Base-by-base conservation (phyloP, 257 asterid genomes). In the Phtheirospermum japonicum region DNA sequence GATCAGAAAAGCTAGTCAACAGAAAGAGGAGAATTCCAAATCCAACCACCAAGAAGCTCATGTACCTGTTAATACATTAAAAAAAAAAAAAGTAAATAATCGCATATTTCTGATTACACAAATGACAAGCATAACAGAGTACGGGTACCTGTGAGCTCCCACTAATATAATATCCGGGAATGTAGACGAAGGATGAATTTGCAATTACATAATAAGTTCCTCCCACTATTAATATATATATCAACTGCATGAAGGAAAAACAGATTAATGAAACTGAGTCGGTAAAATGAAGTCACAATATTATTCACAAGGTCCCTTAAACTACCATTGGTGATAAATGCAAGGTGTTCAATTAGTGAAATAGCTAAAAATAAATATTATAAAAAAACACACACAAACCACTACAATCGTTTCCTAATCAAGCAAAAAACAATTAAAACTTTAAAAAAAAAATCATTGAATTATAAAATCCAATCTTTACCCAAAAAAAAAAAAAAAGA, bases 1-100 rank as follows among this genome's bases (percentile, higher is more conserved):
- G 96, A 76, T 92, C 96, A 72, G 97, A 92, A 82, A 92, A 92
- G 82, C 99, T 92, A 77, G 97, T 82, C 79, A 89, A 75, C 53
- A 85, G 86, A 80, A 92, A 92, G 69, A 92, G 89, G 65, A 89
- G 61, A 75, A 89, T 69, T 69, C 97, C 97, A 69, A 85, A 85
- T 68, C 88, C 94, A 72, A 89, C 94, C 60, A 91, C 99, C 90
- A 87, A 71, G 72, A 85, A 76, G 91, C 99, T 89, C 53, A 70
- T 72, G 80, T 87, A 87, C 88, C 97, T 92, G 89, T 57, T 14
- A 58, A 68, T 57, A 70, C 57, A 66, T 60, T 57, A 9, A 2
- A 39, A 39, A n/a, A n/a, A n/a, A n/a, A n/a, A n/a, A 6, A 39
- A 13, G 10, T 11, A 10, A 61, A 60, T 50, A 46, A 64, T 68